Evolutionary conservation across 768 basidiomycete genomes (phyloP), one percentile per base, ranked within the genome.

Genomic region (Tylopilus intermedius): DNA sequence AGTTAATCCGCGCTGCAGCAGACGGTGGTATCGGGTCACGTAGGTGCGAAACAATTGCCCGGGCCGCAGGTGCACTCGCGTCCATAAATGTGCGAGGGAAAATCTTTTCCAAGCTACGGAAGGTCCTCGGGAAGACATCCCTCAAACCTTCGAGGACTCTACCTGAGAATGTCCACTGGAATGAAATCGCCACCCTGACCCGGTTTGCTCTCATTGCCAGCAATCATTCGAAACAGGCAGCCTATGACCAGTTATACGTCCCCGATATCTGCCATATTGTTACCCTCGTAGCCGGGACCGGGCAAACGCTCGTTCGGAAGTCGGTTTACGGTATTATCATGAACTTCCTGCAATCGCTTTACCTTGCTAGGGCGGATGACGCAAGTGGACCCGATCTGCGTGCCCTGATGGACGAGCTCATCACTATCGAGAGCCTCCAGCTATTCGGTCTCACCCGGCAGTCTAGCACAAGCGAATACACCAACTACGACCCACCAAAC

Each of bases 221-320:
- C 47, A 84, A 88, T 56, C 81, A 84, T 44, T 77, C 82, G 0
- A 79, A 79, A 44, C 79, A 84, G 30, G 72, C 80, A 2, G 75
- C 77, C 11, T 82, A 85, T 55, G 82, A 80, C 47, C 88, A 90
- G 59, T 74, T 94, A 26, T 93, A 84, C 63, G 78, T 93, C 4
- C 88, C 94, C 0, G 94, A 96, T 65, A 74, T 89, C 30, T 74
- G 85, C 41, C 90, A 96, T 66, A 74, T 90, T 37, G 81, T 90
- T 56, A 84, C 86, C 5, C 74, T 94, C n/a, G 74, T 88, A 1
- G 81, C 87, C 7, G 88, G 81, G 9, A 82, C 82, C 33, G 94
- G 94, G 10, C 80, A 87, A 6, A 70, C 83, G 0, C 70, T 83
- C 11, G 81, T 93, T 45, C 83, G 93, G 22, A 86, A 86, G 56